A percentile compares a stretch with the other conserved stretches of the same genome.
phyloP scores from a whole-genome alignment of 2,329 filamentous ascomycete species.

The Teratosphaeriaceae sp. region DNA sequence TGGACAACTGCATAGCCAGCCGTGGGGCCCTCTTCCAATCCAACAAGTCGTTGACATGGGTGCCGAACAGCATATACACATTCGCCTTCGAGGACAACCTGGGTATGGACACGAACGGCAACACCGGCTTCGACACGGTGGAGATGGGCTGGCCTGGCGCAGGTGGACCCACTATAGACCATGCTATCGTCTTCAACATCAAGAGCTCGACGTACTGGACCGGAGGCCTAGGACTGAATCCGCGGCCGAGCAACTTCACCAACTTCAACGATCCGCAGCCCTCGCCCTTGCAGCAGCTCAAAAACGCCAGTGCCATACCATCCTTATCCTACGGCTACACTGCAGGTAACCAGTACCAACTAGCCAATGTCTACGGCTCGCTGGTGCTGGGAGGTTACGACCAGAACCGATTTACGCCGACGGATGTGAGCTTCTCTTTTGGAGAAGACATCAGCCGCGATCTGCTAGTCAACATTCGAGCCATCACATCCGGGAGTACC shows the following conservation, averaged over 20 bases:
- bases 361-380: conserved; percentile 30
- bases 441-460: conserved; percentile 27
- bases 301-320: conserved; percentile 27
- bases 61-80: conserved; percentile 53
- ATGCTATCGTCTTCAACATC: conserved; percentile 26
- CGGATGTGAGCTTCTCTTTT: conserved; percentile 27
- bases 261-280: conserved; percentile 28
- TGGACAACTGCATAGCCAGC: conserved; percentile 22
- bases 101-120: conserved; percentile 31
- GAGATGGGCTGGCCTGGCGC: conserved; percentile 31
- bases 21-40: conserved; percentile 42
- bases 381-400: conserved; percentile 36
- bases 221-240: conserved; percentile 30
- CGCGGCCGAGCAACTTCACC: conserved; percentile 31
- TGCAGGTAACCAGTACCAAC: conserved; percentile 31
- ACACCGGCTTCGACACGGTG: conserved; percentile 29
- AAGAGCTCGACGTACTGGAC: conserved; percentile 24
- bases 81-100: conserved; percentile 53
- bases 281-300: conserved; percentile 28
- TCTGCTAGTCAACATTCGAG: conserved; percentile 27
- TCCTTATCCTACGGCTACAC: conserved; percentile 33
- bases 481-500: conserved; percentile 19
- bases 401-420: conserved; percentile 28
- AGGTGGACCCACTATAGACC: conserved; percentile 22
- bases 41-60: conserved; percentile 53